Evolutionary conservation across 805 yeast species (phyloP).

Genomic region (Priceomyces melissophilus): DNA sequence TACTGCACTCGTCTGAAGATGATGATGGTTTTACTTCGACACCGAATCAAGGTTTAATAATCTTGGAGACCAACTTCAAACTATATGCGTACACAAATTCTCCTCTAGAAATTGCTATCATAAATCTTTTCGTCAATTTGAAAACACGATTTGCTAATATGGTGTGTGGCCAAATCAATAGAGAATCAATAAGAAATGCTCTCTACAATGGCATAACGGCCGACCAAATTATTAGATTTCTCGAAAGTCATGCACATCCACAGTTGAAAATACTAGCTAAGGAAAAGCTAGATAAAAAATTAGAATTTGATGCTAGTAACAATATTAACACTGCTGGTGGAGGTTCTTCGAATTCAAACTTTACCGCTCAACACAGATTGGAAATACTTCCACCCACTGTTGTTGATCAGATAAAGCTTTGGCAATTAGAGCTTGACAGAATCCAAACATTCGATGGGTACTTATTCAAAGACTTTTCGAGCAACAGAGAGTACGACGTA

Average conservation of each 20-base stretch:
- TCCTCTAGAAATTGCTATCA: constrained; percentile 89
- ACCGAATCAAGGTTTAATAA: constrained; percentile 59
- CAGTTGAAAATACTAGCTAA: constrained; percentile 79
- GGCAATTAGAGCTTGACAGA: constrained; percentile 96
- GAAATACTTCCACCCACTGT: constrained; percentile 89
- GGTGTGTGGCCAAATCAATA: constrained; percentile 89
- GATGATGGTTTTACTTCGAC: constrained; percentile 15
- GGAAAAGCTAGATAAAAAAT: constrained; percentile 60
- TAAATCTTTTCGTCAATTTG: constrained; percentile 83
- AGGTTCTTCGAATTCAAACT: constrained; percentile 16
- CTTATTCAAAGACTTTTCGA: constrained; percentile 80
- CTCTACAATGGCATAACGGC: constrained; percentile 87
- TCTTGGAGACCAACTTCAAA: constrained; percentile 91
- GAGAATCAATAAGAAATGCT: constrained; percentile 88
- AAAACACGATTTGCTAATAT: constrained; percentile 83
- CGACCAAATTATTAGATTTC: constrained; percentile 85
- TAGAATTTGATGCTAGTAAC: constrained; percentile 57
- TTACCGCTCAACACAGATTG: constrained; percentile 45
- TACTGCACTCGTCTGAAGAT: constrained; percentile 32
- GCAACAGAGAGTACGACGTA: constrained; percentile 69
- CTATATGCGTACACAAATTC: constrained; percentile 90
- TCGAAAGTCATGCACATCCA: constrained; percentile 90
- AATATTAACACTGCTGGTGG: constrained; percentile 45
- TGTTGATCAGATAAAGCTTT: constrained; percentile 89
- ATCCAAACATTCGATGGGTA: constrained; percentile 85